Conservation (phyloP, 2,329 filamentous ascomycete species). For the Pseudogymnoascus verrucosus region DNA sequence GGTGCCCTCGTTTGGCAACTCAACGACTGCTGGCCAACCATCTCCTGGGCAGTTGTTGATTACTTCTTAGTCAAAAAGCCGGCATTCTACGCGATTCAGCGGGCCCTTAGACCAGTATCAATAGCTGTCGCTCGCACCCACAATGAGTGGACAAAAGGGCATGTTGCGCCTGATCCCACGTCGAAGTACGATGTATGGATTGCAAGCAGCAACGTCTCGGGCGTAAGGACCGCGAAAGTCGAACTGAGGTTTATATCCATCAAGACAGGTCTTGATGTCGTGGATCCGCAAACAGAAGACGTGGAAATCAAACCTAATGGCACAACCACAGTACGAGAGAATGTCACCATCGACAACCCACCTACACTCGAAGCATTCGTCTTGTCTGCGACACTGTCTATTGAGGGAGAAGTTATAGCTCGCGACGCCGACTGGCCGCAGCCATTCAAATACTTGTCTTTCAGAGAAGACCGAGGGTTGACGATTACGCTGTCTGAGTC, state of each 20-base stretch:
- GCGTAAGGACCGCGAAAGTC: background rate
- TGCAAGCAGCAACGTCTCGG: background rate
- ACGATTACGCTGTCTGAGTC: slow-evolving; percentile 37
- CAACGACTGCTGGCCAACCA: slow-evolving; percentile 63
- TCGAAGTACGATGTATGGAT: background rate
- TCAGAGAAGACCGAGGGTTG: slow-evolving; percentile 47
- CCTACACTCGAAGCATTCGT: background rate
- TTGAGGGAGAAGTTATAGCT: slow-evolving; percentile 42
- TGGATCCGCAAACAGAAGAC: background rate
- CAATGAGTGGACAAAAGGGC: background rate
- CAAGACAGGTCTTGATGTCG: background rate
- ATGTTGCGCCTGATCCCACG: background rate
- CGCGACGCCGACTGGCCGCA: slow-evolving; percentile 61
- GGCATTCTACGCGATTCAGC: slow-evolving; percentile 43
- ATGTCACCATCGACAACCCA: background rate
- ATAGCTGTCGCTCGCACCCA: background rate
- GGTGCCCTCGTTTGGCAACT: slow-evolving; percentile 62
- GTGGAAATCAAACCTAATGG: background rate
- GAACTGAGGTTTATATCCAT: background rate
- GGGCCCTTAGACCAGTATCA: slow-evolving; percentile 30
- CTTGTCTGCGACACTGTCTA: slow-evolving; percentile 46
- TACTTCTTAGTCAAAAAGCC: slow-evolving; percentile 44
- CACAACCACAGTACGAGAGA: background rate
- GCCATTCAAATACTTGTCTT: slow-evolving; percentile 54
- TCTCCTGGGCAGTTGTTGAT: slow-evolving; percentile 58